Percentiles rank a stretch among this genome's conserved stretches.
These are phyloP conservation scores for Plasmodium gallinaceum DNA, from an alignment of 169 alveolate species.

Conservation along the genomic window DNA sequence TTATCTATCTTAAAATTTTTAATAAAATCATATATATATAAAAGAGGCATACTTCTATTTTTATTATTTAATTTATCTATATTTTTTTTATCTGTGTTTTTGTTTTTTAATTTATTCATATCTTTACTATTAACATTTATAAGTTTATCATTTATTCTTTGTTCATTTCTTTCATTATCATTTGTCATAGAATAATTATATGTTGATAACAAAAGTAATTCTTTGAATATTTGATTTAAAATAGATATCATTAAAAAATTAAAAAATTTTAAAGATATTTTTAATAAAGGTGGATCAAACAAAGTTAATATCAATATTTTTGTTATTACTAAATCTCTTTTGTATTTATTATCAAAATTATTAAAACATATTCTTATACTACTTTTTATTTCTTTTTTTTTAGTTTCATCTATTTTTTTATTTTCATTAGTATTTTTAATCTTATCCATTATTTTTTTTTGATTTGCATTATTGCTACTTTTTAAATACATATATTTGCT, in stretches of 20 bases:
- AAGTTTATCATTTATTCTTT: background rate
- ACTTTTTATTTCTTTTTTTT: background rate
- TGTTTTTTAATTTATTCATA: background rate
- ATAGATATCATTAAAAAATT: constrained; percentile 38
- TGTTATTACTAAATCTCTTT: constrained; percentile 19
- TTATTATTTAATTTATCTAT: background rate
- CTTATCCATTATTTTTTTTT: background rate
- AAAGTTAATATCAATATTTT: constrained; percentile 37
- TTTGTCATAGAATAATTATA: constrained; percentile 12
- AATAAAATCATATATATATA: constrained; percentile 33
- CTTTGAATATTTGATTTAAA: constrained; percentile 48
- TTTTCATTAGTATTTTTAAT: background rate
- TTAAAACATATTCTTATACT: background rate
- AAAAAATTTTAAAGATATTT: constrained; percentile 58
- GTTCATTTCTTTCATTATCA: background rate
- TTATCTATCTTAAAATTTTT: constrained; percentile 28
- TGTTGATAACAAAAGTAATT: constrained; percentile 18
- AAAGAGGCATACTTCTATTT: background rate
- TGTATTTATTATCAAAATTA: constrained; percentile 6
- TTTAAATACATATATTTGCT: background rate
- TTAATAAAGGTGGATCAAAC: constrained; percentile 48
- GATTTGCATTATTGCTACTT: background rate
- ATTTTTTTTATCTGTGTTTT: background rate
- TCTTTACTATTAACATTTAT: constrained; percentile 1
- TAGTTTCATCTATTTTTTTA: background rate